These are phyloP conservation scores for Aureobasidium sp. DNA, from an alignment of 2,329 filamentous ascomycete species.

Conservation along the genomic window DNA sequence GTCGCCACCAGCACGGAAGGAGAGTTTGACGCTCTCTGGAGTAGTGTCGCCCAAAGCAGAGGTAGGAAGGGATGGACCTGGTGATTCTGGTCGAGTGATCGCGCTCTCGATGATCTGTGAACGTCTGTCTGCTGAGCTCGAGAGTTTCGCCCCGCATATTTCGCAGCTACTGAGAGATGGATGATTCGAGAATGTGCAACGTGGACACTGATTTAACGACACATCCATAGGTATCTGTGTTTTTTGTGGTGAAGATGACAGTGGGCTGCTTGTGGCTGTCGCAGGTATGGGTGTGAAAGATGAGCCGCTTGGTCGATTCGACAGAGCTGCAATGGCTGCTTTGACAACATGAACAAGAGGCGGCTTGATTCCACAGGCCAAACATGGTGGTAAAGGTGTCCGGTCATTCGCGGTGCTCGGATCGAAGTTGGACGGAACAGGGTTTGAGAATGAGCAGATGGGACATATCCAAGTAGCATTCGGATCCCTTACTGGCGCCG, in stretches of 20 bases:
- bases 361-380: slow-evolving; percentile 91
- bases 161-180: slow-evolving; percentile 80
- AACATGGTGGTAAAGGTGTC: slow-evolving; percentile 75
- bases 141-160: slow-evolving; percentile 74
- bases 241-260: neutral
- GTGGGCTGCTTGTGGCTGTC: neutral
- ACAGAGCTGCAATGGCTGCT: slow-evolving; percentile 69
- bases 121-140: slow-evolving; percentile 41
- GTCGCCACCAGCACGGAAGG: slow-evolving; percentile 81
- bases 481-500: slow-evolving; percentile 37
- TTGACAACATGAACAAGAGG: slow-evolving; percentile 75
- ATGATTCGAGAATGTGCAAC: slow-evolving; percentile 92
- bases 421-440: slow-evolving; percentile 88
- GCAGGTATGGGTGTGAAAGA: neutral
- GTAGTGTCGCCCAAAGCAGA: slow-evolving; percentile 44
- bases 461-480: slow-evolving; percentile 88
- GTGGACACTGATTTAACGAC: slow-evolving; percentile 50
- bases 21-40: slow-evolving; percentile 76
- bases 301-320: slow-evolving; percentile 39
- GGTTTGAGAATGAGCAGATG: slow-evolving; percentile 92
- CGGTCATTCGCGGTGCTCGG: slow-evolving; percentile 69
- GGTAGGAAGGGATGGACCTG: slow-evolving; percentile 56
- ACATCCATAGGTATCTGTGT: neutral
- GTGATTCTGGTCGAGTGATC: slow-evolving; percentile 58
- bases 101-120: slow-evolving; percentile 31